Percentiles rank a stretch among this genome's conserved stretches.
phyloP scores from a whole-genome alignment of 129 eudicot species.

The Heracleum sosnowskyi region DNA sequence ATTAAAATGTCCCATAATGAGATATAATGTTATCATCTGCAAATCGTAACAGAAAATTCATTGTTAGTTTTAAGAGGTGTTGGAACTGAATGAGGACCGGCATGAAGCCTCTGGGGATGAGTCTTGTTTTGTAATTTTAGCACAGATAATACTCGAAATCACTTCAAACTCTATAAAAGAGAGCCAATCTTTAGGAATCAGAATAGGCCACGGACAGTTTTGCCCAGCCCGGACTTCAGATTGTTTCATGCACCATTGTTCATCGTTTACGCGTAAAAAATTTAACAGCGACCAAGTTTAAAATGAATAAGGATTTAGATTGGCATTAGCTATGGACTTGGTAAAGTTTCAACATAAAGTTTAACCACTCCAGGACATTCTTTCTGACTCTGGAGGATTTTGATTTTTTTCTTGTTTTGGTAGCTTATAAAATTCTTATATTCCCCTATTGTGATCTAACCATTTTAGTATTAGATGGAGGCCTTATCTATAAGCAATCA shows the following conservation, averaged over 20 bases:
- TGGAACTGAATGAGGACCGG: neutral
- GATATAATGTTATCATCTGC: neutral
- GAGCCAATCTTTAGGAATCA: neutral
- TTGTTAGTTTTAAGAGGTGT: too few relatives aligned
- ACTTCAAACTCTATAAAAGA: neutral
- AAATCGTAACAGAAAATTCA: too few relatives aligned
- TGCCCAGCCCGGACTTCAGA: neutral
- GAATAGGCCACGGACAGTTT: neutral
- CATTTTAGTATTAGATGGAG: neutral
- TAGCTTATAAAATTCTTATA: neutral
- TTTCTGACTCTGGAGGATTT: neutral
- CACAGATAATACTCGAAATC: neutral
- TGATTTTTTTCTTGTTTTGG: neutral
- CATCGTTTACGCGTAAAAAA: neutral
- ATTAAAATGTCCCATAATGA: neutral
- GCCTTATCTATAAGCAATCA: neutral
- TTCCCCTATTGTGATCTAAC: neutral
- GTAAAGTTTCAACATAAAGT: neutral
- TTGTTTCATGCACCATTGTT: neutral
- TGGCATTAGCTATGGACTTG: neutral
- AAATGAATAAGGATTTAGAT: neutral
- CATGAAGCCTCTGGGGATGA: neutral
- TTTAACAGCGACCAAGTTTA: neutral
- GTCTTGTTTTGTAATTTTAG: neutral
- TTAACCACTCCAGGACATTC: neutral